Percentiles rank a stretch among this genome's conserved stretches.
phyloP scores from a whole-genome alignment of 257 asterid genomes.

The Paraleonurus japonicus region DNA sequence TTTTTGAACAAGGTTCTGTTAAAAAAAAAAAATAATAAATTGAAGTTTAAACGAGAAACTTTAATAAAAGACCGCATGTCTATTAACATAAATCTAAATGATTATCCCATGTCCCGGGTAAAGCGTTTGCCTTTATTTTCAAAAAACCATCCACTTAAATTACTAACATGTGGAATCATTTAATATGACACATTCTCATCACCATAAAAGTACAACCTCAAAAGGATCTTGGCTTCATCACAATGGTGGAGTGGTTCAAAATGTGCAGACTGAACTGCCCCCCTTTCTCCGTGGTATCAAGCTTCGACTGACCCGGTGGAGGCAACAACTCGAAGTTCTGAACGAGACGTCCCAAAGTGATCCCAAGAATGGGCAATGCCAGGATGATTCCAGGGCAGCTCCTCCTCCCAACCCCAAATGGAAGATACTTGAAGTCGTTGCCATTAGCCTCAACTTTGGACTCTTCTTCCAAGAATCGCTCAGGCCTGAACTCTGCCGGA shows the following conservation, averaged over 20 bases:
- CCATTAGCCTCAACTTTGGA: constrained; percentile 68
- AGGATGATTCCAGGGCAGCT: constrained; percentile 78
- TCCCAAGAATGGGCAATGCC: constrained; percentile 67
- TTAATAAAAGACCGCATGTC: too few species aligned
- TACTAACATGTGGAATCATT: background rate
- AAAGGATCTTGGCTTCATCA: constrained; percentile 45
- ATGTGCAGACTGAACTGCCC: constrained; percentile 72
- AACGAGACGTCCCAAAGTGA: constrained; percentile 64
- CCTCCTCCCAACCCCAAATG: constrained; percentile 70
- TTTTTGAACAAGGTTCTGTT: too few species aligned
- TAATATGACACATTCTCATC: background rate
- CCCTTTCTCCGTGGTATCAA: constrained; percentile 59
- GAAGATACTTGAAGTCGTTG: constrained; percentile 61
- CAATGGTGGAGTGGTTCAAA: constrained; percentile 74
- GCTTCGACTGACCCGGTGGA: constrained; percentile 56
- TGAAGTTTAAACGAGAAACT: background rate
- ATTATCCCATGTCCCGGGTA: too few species aligned
- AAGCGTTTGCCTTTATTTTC: too few species aligned
- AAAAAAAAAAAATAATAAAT: too few species aligned
- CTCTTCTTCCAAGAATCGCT: constrained; percentile 72
- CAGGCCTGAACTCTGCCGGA: constrained; percentile 71
- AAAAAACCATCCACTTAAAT: background rate
- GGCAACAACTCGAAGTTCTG: constrained; percentile 76
- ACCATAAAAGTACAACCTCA: background rate
- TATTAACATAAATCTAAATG: too few species aligned